phyloP scores from a whole-genome alignment of 2,329 filamentous ascomycete genomes.

The Sporothrix euskadiensis region DNA sequence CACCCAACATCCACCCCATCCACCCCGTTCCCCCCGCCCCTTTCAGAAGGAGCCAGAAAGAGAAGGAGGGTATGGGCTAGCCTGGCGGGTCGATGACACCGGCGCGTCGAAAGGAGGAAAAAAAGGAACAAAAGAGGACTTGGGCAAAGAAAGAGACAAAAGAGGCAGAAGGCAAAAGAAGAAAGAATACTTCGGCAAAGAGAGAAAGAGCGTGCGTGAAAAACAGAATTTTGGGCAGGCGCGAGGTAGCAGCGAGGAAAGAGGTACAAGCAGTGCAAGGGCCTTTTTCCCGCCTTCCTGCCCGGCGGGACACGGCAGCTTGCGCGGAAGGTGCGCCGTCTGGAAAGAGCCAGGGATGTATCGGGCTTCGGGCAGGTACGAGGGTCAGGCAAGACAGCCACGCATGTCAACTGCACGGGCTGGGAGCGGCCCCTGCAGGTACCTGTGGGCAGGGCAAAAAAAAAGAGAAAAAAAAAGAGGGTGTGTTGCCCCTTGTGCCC shows the following conservation, averaged over 20 bases:
- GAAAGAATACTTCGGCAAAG: slow-evolving; percentile 3
- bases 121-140: not conserved
- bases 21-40: too few species aligned
- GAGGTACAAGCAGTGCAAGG: not conserved
- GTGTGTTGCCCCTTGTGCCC: slow-evolving; percentile 27
- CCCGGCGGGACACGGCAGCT: not conserved
- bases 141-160: not conserved
- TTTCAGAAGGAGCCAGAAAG: slow-evolving; percentile 2
- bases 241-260: slow-evolving; percentile 6
- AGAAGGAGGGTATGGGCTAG: slow-evolving; percentile 3
- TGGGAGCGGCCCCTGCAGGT: not conserved
- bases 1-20: not conserved
- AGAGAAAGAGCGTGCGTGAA: slow-evolving; percentile 13
- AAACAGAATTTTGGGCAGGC: not conserved
- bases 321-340: not conserved
- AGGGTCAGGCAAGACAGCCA: slow-evolving; percentile 10
- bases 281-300: not conserved
- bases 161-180: not conserved
- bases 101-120: slow-evolving; percentile 13
- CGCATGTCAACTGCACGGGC: not conserved
- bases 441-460: not conserved
- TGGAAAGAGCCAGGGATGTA: not conserved
- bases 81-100: not conserved
- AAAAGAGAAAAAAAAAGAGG: not conserved
- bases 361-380: slow-evolving; percentile 13